Conservation (phyloP, 441 rosid species). For the Pelargonium australe region DNA sequence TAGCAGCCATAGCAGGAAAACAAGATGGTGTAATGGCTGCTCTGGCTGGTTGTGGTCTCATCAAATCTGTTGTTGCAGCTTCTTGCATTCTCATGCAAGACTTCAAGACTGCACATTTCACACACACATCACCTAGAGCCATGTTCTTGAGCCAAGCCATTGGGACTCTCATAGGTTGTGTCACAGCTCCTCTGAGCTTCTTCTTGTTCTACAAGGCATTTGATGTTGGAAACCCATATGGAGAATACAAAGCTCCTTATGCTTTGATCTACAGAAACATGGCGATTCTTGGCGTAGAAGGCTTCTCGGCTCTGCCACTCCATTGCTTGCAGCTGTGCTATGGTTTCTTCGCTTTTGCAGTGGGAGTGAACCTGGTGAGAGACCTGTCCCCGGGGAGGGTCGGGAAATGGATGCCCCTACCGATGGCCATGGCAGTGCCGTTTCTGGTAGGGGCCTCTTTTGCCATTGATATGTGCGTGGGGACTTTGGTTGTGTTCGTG, state of each 20-base stretch:
- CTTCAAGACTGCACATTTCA: conserved; percentile 82
- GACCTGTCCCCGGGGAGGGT: conserved; percentile 41
- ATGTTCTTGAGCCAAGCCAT: conserved; percentile 81
- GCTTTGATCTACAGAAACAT: conserved; percentile 79
- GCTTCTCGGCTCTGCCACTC: conserved; percentile 75
- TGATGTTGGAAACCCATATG: conserved; percentile 75
- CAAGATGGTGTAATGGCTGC: conserved; percentile 68
- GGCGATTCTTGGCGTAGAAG: conserved; percentile 87
- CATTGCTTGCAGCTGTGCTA: conserved; percentile 81
- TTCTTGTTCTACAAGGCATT: conserved; percentile 80
- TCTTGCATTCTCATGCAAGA: conserved; percentile 96
- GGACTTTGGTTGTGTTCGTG: conserved; percentile 59
- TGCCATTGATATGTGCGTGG: conserved; percentile 87
- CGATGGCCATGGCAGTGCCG: conserved; percentile 97
- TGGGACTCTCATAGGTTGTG: conserved; percentile 79
- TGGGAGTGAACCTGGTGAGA: conserved; percentile 47
- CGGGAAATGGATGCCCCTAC: conserved; percentile 73
- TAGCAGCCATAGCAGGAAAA: conserved; percentile 62
- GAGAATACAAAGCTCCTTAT: conserved; percentile 88
- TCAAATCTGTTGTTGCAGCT: conserved; percentile 71
- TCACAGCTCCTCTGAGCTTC: conserved; percentile 78
- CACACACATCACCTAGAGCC: conserved; percentile 74
- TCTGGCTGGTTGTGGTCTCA: conserved; percentile 76
- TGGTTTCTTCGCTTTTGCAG: conserved; percentile 70
- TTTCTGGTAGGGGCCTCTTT: conserved; percentile 84